Evolutionary conservation across 495 filamentous ascomycete species (phyloP).

Genomic region (Hypoxylon rickii): DNA sequence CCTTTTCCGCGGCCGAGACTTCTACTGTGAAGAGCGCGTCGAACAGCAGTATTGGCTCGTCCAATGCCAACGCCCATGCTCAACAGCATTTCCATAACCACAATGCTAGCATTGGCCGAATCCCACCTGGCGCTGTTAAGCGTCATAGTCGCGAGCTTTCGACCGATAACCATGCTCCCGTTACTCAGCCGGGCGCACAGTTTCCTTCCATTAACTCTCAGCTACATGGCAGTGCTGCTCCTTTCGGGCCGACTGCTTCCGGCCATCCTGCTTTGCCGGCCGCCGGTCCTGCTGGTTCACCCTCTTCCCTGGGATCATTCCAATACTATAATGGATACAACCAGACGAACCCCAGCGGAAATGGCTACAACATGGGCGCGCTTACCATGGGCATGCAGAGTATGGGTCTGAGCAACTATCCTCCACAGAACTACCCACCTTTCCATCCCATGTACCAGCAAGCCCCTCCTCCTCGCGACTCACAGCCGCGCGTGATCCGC

Average conservation of each 20-base stretch:
- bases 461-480: slow-evolving; percentile 57
- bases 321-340: slow-evolving; percentile 48
- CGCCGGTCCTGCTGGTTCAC: slow-evolving; percentile 38
- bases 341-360: slow-evolving; percentile 25
- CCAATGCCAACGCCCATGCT: slow-evolving; percentile 65
- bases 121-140: slow-evolving; percentile 64
- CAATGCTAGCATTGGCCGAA: slow-evolving; percentile 78
- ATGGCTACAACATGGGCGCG: slow-evolving; percentile 57
- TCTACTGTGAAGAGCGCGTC: slow-evolving; percentile 73
- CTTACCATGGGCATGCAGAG: slow-evolving; percentile 63
- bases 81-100: slow-evolving; percentile 83
- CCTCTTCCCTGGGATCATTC: slow-evolving; percentile 42
- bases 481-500: slow-evolving; percentile 71
- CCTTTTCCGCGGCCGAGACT: slow-evolving; percentile 88
- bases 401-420: slow-evolving; percentile 58
- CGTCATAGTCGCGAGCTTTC: slow-evolving; percentile 72
- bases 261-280: slow-evolving; percentile 38
- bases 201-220: slow-evolving; percentile 63
- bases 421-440: slow-evolving; percentile 53
- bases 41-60: slow-evolving; percentile 36
- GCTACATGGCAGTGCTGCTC: slow-evolving; percentile 76
- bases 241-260: slow-evolving; percentile 62
- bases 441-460: slow-evolving; percentile 53
- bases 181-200: slow-evolving; percentile 52
- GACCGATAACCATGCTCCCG: slow-evolving; percentile 43